Percentiles rank a stretch among this genome's conserved stretches.
Conservation (phyloP, 2,329 filamentous ascomycete species). For the Aspergillus tubingensis region DNA sequence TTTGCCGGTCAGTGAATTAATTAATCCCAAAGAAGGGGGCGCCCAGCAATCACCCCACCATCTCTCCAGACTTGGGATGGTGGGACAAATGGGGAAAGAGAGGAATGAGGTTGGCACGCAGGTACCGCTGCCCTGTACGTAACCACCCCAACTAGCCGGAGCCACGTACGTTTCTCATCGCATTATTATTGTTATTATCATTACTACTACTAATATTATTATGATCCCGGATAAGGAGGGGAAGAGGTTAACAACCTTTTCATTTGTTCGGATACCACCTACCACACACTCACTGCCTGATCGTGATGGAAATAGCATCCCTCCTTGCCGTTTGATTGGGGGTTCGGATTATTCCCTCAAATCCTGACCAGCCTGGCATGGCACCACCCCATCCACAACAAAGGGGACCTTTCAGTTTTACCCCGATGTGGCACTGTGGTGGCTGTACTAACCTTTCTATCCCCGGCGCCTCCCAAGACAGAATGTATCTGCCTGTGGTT, state of each 20-base stretch:
- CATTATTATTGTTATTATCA: not conserved
- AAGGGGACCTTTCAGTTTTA: not conserved
- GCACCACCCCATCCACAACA: not conserved
- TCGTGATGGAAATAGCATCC: not conserved
- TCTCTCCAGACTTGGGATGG: slow-evolving; percentile 16
- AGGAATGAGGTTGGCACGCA: slow-evolving; percentile 20
- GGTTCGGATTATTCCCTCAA: not conserved
- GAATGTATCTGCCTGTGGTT: not conserved
- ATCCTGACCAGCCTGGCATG: not conserved
- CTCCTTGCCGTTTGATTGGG: not conserved
- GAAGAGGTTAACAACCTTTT: too few relatives aligned
- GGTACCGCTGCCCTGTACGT: slow-evolving; percentile 22
- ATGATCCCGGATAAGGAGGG: too few relatives aligned
- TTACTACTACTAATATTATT: too few relatives aligned
- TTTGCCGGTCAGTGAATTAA: slow-evolving; percentile 3
- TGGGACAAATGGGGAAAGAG: slow-evolving; percentile 21
- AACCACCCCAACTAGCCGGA: slow-evolving; percentile 3
- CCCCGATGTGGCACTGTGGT: slow-evolving; percentile 1
- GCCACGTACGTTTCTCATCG: not conserved
- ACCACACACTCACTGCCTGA: too few relatives aligned
- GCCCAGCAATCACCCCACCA: slow-evolving; percentile 13
- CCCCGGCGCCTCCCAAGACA: not conserved
- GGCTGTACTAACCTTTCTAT: not conserved
- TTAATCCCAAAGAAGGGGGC: not conserved
- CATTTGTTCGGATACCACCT: too few relatives aligned